Evolutionary conservation across 140 eudicot genomes (phyloP).

Genomic region (Flaveria floridana): DNA sequence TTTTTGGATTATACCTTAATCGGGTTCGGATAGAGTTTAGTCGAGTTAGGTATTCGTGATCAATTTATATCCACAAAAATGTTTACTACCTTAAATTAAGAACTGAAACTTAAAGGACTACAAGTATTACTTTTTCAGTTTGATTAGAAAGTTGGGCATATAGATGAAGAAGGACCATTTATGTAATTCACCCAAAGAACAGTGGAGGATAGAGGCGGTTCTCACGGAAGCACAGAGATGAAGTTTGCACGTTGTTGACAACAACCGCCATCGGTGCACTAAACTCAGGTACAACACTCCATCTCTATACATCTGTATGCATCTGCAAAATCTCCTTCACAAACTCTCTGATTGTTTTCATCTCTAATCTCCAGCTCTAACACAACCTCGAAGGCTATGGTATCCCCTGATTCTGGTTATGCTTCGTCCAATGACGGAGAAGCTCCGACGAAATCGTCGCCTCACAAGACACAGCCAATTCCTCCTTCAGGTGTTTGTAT

Average conservation of each 20-base stretch:
- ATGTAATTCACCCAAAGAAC: neutral
- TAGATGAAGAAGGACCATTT: conserved; percentile 16
- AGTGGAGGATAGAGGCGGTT: conserved; percentile 23
- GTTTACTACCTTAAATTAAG: too few species aligned
- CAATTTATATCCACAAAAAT: too few species aligned
- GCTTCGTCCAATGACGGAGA: conserved; percentile 48
- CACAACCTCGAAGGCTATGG: conserved; percentile 38
- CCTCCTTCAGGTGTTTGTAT: conserved; percentile 37
- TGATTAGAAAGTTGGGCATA: too few species aligned
- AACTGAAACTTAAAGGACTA: too few species aligned
- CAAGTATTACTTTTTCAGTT: too few species aligned
- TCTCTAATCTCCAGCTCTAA: neutral
- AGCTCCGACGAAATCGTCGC: conserved; percentile 41
- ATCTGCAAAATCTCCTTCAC: neutral
- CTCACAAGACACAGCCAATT: conserved; percentile 39
- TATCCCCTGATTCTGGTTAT: conserved; percentile 47
- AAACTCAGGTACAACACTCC: neutral
- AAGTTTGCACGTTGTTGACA: neutral
- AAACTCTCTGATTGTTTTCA: conserved; percentile 4
- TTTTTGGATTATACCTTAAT: too few species aligned
- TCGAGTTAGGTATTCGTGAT: too few species aligned
- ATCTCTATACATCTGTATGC: neutral
- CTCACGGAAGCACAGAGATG: neutral
- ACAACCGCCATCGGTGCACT: neutral
- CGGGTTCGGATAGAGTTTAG: too few species aligned